Conservation (phyloP, 2,329 filamentous ascomycete species). For the Lachnellula arida region DNA sequence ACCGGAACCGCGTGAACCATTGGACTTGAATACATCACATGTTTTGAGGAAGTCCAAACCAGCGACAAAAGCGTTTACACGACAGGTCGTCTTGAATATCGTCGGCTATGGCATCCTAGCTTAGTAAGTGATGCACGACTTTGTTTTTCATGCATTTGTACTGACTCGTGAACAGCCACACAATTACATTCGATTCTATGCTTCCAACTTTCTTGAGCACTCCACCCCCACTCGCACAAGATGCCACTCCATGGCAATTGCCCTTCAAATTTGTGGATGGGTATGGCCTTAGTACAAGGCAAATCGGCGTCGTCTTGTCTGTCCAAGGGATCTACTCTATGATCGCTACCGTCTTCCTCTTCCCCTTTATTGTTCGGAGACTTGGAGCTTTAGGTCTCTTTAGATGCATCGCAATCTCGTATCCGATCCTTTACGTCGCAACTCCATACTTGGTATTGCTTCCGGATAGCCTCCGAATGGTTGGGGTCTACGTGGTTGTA, state of each 20-base stretch:
- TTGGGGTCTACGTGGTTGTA: slow-evolving; percentile 71
- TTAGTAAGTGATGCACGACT: slow-evolving; percentile 62
- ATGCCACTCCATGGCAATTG: slow-evolving; percentile 49
- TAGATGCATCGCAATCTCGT: slow-evolving; percentile 72
- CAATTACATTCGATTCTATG: slow-evolving; percentile 92
- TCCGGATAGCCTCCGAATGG: slow-evolving; percentile 64
- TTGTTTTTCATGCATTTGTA: slow-evolving; percentile 6
- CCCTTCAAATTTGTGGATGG: slow-evolving; percentile 89
- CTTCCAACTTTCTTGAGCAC: slow-evolving; percentile 76
- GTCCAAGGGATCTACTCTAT: slow-evolving; percentile 88
- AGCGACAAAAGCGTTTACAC: slow-evolving; percentile 66
- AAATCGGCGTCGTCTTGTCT: slow-evolving; percentile 83
- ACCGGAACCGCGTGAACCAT: slow-evolving; percentile 35
- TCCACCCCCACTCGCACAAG: slow-evolving; percentile 29
- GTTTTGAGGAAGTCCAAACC: slow-evolving; percentile 31
- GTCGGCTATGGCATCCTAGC: slow-evolving; percentile 87
- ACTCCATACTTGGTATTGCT: slow-evolving; percentile 88
- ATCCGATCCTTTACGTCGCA: slow-evolving; percentile 81
- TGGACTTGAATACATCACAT: slow-evolving; percentile 30
- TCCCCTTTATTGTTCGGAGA: slow-evolving; percentile 69
- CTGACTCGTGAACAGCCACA: slow-evolving; percentile 61
- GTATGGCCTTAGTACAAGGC: slow-evolving; percentile 76
- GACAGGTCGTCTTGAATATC: slow-evolving; percentile 81
- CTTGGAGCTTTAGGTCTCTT: slow-evolving; percentile 80
- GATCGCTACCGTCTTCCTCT: slow-evolving; percentile 69